These are phyloP conservation scores for Nitzschia sp. DNA, from an alignment of 108 stramenopile genomes.

Conservation along the genomic window DNA sequence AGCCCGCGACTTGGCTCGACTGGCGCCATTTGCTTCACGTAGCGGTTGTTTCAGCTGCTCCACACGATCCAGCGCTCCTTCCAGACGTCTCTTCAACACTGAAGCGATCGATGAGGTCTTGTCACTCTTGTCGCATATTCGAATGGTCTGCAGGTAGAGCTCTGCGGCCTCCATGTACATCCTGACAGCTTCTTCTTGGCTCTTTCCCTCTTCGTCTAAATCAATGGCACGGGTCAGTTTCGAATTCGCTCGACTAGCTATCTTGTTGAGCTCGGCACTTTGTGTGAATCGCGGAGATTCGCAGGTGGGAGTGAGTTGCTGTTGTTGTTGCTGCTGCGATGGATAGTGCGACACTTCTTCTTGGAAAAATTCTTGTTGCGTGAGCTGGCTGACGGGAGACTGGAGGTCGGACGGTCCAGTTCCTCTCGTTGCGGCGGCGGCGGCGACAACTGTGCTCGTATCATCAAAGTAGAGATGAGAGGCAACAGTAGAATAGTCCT, in stretches of 20 bases:
- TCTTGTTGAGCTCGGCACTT: slow-evolving; percentile 10
- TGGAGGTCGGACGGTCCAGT: slow-evolving; percentile 9
- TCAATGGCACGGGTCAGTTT: slow-evolving; percentile 47
- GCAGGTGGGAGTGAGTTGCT: background rate
- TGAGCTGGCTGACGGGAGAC: slow-evolving; percentile 4
- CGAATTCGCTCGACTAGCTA: slow-evolving; percentile 41
- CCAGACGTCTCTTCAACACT: slow-evolving; percentile 43
- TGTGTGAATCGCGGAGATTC: slow-evolving; percentile 11
- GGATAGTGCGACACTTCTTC: background rate
- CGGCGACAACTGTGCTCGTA: slow-evolving; percentile 3
- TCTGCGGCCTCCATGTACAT: slow-evolving; percentile 57
- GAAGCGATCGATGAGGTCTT: slow-evolving; percentile 20
- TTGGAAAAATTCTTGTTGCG: slow-evolving; percentile 13
- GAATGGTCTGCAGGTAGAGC: slow-evolving; percentile 47
- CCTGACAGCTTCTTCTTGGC: slow-evolving; percentile 27
- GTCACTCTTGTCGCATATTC: slow-evolving; percentile 2
- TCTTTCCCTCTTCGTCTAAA: slow-evolving; percentile 44
- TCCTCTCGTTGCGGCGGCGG: background rate
- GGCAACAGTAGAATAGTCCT: slow-evolving; percentile 47
- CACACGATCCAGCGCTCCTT: slow-evolving; percentile 55
- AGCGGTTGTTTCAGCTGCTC: slow-evolving; percentile 59
- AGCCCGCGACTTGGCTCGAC: slow-evolving; percentile 1
- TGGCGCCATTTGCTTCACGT: slow-evolving; percentile 1
- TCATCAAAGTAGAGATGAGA: slow-evolving; percentile 37
- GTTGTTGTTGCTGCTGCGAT: background rate